Evolutionary conservation across 2,329 filamentous ascomycete species (phyloP).

Genomic region (Rutstroemia sydowiana): DNA sequence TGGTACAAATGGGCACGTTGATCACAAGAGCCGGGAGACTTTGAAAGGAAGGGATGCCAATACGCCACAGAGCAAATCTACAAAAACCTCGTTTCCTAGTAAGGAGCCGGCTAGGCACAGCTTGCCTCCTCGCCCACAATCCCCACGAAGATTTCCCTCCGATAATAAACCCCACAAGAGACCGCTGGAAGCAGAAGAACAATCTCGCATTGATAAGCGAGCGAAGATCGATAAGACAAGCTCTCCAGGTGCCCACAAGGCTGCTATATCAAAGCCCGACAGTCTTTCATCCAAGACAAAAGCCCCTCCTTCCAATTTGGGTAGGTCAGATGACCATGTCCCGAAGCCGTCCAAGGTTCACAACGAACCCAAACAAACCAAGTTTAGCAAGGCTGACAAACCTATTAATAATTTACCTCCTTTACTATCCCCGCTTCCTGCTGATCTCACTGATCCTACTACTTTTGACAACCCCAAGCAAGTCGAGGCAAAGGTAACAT

Average conservation of each 20-base stretch:
- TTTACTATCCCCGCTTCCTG: conserved; percentile 10
- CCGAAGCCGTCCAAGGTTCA: conserved; percentile 12
- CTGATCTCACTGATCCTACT: conserved; percentile 1
- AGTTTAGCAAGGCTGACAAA: conserved; percentile 1
- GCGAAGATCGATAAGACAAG: conserved; percentile 20
- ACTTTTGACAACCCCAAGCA: conserved; percentile 9
- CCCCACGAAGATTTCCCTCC: conserved; percentile 15
- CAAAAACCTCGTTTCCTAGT: conserved; percentile 3
- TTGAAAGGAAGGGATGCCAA: conserved; percentile 2
- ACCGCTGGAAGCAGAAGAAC: conserved; percentile 21
- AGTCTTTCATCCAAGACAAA: conserved; percentile 13
- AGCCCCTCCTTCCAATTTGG: conserved; percentile 13
- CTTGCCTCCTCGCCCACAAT: conserved; percentile 25
- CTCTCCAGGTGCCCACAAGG: conserved; percentile 12
- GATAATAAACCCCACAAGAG: conserved; percentile 23
- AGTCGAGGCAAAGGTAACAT: conserved; percentile 1
- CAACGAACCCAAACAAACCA: neutral
- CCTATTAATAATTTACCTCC: conserved; percentile 8
- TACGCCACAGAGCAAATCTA: conserved; percentile 1
- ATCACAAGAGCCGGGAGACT: neutral
- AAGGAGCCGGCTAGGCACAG: conserved; percentile 19
- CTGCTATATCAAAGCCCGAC: conserved; percentile 16
- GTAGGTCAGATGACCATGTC: conserved; percentile 15
- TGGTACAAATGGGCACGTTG: conserved; percentile 13
- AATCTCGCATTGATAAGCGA: conserved; percentile 24